A percentile compares a stretch with the other conserved stretches of the same genome.
Evolutionary conservation across 83 land plant genomes (phyloP).

Genomic region (Diphasiastrum complanatum): DNA sequence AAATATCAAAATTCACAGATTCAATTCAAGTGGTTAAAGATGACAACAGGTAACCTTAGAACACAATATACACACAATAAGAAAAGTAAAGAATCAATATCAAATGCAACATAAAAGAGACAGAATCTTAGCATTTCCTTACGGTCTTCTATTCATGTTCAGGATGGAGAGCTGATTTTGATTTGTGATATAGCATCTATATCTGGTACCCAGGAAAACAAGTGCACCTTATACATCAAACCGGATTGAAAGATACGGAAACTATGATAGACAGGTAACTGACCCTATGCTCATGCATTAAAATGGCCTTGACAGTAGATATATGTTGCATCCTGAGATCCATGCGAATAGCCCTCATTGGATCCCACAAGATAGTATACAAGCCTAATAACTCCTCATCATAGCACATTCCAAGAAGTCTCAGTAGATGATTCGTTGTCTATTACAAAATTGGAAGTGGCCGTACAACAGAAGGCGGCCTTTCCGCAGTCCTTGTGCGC

Average conservation of each 20-base stretch:
- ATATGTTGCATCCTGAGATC: conserved; percentile 98
- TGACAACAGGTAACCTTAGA: too few relatives aligned
- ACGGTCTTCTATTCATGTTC: too few relatives aligned
- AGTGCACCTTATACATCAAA: not conserved
- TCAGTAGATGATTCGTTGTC: conserved; percentile 71
- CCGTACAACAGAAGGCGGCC: conserved; percentile 71
- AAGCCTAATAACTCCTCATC: conserved; percentile 59
- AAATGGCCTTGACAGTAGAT: conserved; percentile 60
- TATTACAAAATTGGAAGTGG: conserved; percentile 71
- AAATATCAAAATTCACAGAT: too few relatives aligned
- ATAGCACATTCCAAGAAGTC: conserved; percentile 57
- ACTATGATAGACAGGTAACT: conserved; percentile 1
- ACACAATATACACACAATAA: too few relatives aligned
- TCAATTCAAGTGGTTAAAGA: too few relatives aligned
- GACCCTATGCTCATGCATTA: conserved; percentile 97
- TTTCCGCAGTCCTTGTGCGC: conserved; percentile 90
- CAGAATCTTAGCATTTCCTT: too few relatives aligned
- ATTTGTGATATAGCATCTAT: too few relatives aligned
- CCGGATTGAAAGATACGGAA: not conserved
- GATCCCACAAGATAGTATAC: conserved; percentile 91
- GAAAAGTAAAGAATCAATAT: too few relatives aligned
- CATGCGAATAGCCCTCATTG: conserved; percentile 95
- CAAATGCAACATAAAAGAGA: too few relatives aligned
- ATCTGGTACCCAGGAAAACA: too few relatives aligned
- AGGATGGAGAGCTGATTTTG: too few relatives aligned